A percentile compares a stretch with the other conserved stretches of the same genome.
Evolutionary conservation across 345 rosid genomes (phyloP).

Genomic region (Acer negundo): DNA sequence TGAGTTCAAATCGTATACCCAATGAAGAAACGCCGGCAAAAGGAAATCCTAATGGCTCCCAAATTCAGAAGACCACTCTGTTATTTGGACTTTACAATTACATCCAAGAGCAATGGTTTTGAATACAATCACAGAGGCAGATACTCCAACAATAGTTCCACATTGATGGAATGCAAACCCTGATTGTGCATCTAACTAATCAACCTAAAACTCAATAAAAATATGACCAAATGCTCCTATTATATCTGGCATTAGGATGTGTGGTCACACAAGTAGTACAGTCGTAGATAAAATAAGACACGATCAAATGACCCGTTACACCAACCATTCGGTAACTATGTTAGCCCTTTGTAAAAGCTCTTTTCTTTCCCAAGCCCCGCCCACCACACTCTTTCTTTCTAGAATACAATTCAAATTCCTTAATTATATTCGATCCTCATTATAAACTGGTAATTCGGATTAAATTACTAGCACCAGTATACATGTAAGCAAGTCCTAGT

Average conservation of each 20-base stretch:
- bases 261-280: background rate
- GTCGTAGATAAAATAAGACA: background rate
- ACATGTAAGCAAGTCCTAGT: background rate
- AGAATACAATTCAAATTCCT: background rate
- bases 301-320: background rate
- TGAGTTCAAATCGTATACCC: too few species aligned
- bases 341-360: background rate
- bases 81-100: too few species aligned
- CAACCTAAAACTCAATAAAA: background rate
- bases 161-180: background rate
- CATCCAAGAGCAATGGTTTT: too few species aligned
- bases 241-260: background rate
- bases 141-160: background rate
- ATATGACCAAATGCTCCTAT: background rate
- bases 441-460: background rate
- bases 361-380: background rate
- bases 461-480: background rate
- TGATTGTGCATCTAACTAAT: background rate
- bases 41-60: too few species aligned
- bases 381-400: background rate
- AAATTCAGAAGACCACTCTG: too few species aligned
- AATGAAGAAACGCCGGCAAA: background rate
- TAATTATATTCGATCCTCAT: background rate
- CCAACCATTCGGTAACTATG: background rate
- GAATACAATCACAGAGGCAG: too few species aligned